phyloP scores from a whole-genome alignment of 306 rosid species.

The Dalbergia cochinchinensis region DNA sequence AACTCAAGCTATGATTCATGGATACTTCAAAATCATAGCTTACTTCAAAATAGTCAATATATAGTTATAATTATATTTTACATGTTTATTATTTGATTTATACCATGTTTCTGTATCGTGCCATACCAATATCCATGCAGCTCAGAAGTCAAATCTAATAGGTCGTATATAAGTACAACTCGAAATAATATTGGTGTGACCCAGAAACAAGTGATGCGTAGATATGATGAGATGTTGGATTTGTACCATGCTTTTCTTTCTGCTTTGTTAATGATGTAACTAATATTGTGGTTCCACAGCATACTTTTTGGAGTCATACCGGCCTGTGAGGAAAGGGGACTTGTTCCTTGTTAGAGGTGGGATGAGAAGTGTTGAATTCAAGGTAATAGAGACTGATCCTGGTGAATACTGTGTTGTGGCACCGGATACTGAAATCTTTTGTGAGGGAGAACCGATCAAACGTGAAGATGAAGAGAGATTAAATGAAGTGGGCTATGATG shows the following conservation, averaged over 20 bases:
- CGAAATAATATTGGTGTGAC: too few species aligned
- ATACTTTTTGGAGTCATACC: slow-evolving; percentile 64
- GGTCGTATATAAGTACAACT: too few species aligned
- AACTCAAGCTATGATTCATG: neutral
- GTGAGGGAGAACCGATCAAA: slow-evolving; percentile 73
- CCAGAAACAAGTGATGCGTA: too few species aligned
- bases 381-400: slow-evolving; percentile 69
- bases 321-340: slow-evolving; percentile 73
- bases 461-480: slow-evolving; percentile 75
- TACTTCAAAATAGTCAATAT: too few species aligned
- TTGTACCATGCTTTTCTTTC: neutral
- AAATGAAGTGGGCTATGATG: slow-evolving; percentile 73
- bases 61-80: too few species aligned
- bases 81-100: too few species aligned
- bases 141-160: too few species aligned
- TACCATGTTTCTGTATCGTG: too few species aligned
- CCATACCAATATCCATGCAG: too few species aligned
- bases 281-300: slow-evolving; percentile 50
- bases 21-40: too few species aligned
- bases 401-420: slow-evolving; percentile 73
- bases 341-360: slow-evolving; percentile 70
- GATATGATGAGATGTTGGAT: neutral
- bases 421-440: slow-evolving; percentile 73
- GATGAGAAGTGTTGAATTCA: slow-evolving; percentile 73
- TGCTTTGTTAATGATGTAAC: slow-evolving; percentile 10